phyloP scores from a whole-genome alignment of 768 basidiomycete genomes.

The Leucocoprinus sp. region DNA sequence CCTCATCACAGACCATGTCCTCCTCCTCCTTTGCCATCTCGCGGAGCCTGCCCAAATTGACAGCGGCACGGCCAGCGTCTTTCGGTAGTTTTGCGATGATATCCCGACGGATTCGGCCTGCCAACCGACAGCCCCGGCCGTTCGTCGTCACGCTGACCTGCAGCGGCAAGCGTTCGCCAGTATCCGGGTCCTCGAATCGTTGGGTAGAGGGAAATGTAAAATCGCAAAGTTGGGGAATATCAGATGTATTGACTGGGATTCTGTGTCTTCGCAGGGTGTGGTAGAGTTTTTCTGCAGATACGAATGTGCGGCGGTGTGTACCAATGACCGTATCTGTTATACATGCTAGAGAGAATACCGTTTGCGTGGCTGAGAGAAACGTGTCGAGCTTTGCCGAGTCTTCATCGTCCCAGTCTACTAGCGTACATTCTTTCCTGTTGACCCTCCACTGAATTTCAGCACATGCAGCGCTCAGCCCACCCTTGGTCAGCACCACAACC shows the following conservation, averaged over 20 bases:
- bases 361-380: slow-evolving; percentile 29
- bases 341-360: slow-evolving; percentile 46
- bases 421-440: slow-evolving; percentile 42
- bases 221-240: slow-evolving; percentile 80
- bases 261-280: slow-evolving; percentile 43
- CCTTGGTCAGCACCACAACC: slow-evolving; percentile 57
- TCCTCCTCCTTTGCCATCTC: slow-evolving; percentile 34
- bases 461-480: slow-evolving; percentile 42
- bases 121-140: slow-evolving; percentile 82
- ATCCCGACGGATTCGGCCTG: slow-evolving; percentile 71
- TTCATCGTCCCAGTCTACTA: slow-evolving; percentile 44
- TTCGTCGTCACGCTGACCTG: slow-evolving; percentile 88
- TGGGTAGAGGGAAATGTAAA: slow-evolving; percentile 84
- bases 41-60: slow-evolving; percentile 65
- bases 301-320: slow-evolving; percentile 31
- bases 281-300: slow-evolving; percentile 54
- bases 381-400: slow-evolving; percentile 40
- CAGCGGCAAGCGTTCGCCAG: slow-evolving; percentile 40
- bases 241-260: slow-evolving; percentile 81
- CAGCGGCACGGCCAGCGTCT: slow-evolving; percentile 67
- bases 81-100: slow-evolving; percentile 68
- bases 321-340: slow-evolving; percentile 71
- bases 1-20: slow-evolving; percentile 35
- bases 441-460: slow-evolving; percentile 67
- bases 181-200: slow-evolving; percentile 54